Evolutionary conservation across 2,329 filamentous ascomycete species (phyloP).

Genomic region (Epicoccum nigrum): DNA sequence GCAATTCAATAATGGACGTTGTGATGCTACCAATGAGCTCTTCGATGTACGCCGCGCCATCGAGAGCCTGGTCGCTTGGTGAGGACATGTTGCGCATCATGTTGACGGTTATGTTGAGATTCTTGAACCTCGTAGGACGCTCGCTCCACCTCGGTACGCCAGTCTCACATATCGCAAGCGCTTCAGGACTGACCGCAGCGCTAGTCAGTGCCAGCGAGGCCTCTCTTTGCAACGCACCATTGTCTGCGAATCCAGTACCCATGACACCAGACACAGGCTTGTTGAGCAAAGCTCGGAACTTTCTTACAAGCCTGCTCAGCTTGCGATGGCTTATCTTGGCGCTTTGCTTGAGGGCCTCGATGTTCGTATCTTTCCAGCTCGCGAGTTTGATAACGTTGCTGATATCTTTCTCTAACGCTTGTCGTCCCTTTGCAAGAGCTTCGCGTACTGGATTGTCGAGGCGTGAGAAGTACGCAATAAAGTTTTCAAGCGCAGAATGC

Average conservation of each 20-base stretch:
- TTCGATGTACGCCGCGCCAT: conserved; percentile 66
- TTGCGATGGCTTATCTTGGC: conserved; percentile 89
- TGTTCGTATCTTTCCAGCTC: conserved; percentile 98
- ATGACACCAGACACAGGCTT: conserved; percentile 73
- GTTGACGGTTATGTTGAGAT: conserved; percentile 70
- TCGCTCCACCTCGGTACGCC: conserved; percentile 40
- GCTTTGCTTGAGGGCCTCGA: conserved; percentile 85
- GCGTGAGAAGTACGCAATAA: conserved; percentile 75
- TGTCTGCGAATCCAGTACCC: conserved; percentile 40
- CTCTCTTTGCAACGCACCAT: conserved; percentile 16
- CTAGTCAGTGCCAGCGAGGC: conserved; percentile 20
- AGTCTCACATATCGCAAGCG: conserved; percentile 30
- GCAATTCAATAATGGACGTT: conserved; percentile 72
- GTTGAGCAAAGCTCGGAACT: conserved; percentile 80
- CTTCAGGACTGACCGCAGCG: conserved; percentile 20
- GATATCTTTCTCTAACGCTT: conserved; percentile 85
- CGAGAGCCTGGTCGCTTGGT: conserved; percentile 58
- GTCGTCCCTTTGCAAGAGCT: conserved; percentile 69
- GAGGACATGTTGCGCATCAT: conserved; percentile 73
- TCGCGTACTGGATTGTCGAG: conserved; percentile 72
- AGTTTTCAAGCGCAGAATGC: conserved; percentile 71
- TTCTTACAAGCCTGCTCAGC: conserved; percentile 87
- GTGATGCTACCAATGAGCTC: conserved; percentile 73
- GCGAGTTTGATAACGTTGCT: conserved; percentile 90
- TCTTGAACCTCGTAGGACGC: conserved; percentile 70